Evolutionary conservation across 495 filamentous ascomycete species (phyloP), one percentile per base, ranked within the genome.

Genomic region (Penicillium crystallinum): DNA sequence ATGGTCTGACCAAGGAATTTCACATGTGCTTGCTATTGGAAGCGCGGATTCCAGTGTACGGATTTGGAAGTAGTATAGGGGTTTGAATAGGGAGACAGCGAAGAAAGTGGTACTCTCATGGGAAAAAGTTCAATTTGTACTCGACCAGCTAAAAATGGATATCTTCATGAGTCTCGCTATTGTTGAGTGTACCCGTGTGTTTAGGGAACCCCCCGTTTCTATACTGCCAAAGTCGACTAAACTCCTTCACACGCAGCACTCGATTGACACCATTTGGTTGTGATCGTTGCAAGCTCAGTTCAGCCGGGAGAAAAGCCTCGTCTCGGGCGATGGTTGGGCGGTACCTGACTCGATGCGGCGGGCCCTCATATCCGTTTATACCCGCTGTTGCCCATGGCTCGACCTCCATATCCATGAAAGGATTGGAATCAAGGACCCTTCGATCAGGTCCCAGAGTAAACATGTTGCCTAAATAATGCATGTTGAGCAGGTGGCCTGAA

Each of bases 401-500:
- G 15, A 66, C 60, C 31, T 67, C 57, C 57, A 55, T 63, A 15
- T 71, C 65, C 69, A 74, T 70, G 49, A 74, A 74, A 0, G 44
- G 49, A 43, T 72, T 70, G 0, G 57, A 54, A 1, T 68, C 63
- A 5, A 63, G 59, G 5, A 66, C 60, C 37, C 29, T 61, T 14
- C 17, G 33, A 31, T 66, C 66, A 18, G 61, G 52, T 0, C 65
- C 66, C 7, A 74, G 57, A 3, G 69, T 62, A 42, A 96, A 96
- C 85, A 95, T 92, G n/a, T 65, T 70, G 47, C 86, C 81, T 0
- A 95, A 70, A 43, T 93, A 96, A 60, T 96, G 90, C 71, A 90
- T 85, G 46, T 81, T 83, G 50, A 96, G 76, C 53, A 87, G 73
- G 62, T 96, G 90, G 0, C 90, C 90, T 1, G 77, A 68, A 0